Base-by-base conservation (phyloP, 352 stramenopile species). In the Phytophthora podocarpi region DNA sequence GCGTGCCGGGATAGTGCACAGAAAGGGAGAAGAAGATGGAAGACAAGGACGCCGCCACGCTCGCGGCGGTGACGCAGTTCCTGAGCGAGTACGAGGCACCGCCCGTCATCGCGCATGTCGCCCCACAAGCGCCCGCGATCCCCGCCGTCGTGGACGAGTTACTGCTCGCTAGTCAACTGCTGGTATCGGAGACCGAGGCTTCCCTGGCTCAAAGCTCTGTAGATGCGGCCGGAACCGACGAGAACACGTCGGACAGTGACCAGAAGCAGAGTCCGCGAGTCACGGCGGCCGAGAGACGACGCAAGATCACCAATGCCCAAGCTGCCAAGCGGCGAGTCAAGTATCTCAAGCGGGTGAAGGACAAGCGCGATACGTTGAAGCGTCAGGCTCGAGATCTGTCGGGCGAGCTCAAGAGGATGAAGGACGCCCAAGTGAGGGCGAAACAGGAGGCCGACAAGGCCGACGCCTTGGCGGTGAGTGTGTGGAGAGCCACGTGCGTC, bases 251-350 rank as follows among this genome's bases (percentile, higher is more conserved):
- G 5, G 49, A 42, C 40, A 37, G 30, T 16, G 56, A 57, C 15
- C 26, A 34, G 13, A 20, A 27, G n/a, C 28, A n/a, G 26, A 58
- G 13, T 8, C 18, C 46, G 30, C 37, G 24, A 4, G 35, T 27
- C 23, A 20, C 39, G 3, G 41, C 40, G 26, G 59, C 61, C n/a
- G 61, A 70, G 15, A 30, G 57, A 23, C 55, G 49, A n/a, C 61
- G 61, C 26, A 53, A 58, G 31, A 64, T 70, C 54, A 64, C 54
- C 16, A 70, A 70, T 34, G 61, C 61, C 5, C 61, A 70, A 48
- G 30, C 62, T 12, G 62, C 64, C 49, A 72, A 72, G 49, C 42
- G 57, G 15, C 30, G 64, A 10, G 50, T 68, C 41, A 64, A 59
- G 23, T 64, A 71, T 18, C 66, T 62, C 12, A 59, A 65, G 32